A percentile compares a stretch with the other conserved stretches of the same genome.
phyloP scores from a whole-genome alignment of 2,329 filamentous ascomycete species.

The Cercospora zeina region DNA sequence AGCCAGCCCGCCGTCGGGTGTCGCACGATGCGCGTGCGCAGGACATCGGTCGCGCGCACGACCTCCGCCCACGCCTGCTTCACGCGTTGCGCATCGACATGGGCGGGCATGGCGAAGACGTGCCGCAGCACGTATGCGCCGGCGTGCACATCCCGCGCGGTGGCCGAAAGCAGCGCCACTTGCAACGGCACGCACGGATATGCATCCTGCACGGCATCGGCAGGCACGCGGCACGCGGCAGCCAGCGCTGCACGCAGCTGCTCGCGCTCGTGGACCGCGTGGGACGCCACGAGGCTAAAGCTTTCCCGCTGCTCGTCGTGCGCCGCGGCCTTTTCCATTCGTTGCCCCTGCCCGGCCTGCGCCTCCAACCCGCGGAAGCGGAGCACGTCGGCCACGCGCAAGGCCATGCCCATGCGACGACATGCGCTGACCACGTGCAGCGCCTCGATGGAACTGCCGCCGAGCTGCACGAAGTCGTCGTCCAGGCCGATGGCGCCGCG shows the following conservation, averaged over 20 bases:
- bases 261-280: background rate
- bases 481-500: constrained; percentile 23
- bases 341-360: constrained; percentile 25
- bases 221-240: constrained; percentile 16
- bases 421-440: constrained; percentile 48
- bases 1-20: background rate
- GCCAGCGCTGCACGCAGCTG: background rate
- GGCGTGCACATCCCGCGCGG: constrained; percentile 45
- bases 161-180: background rate
- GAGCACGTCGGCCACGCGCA: constrained; percentile 50
- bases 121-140: constrained; percentile 57
- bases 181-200: background rate
- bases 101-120: constrained; percentile 10
- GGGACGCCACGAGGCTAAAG: constrained; percentile 4
- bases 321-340: background rate
- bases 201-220: constrained; percentile 38
- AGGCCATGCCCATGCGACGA: constrained; percentile 39
- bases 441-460: constrained; percentile 50
- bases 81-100: constrained; percentile 7
- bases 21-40: constrained; percentile 1
- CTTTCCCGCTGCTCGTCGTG: background rate
- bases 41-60: background rate
- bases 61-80: constrained; percentile 19
- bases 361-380: constrained; percentile 30
- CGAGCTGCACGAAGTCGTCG: constrained; percentile 49